phyloP scores from a whole-genome alignment of 805 yeast species.

The Ogataea kodamae region DNA sequence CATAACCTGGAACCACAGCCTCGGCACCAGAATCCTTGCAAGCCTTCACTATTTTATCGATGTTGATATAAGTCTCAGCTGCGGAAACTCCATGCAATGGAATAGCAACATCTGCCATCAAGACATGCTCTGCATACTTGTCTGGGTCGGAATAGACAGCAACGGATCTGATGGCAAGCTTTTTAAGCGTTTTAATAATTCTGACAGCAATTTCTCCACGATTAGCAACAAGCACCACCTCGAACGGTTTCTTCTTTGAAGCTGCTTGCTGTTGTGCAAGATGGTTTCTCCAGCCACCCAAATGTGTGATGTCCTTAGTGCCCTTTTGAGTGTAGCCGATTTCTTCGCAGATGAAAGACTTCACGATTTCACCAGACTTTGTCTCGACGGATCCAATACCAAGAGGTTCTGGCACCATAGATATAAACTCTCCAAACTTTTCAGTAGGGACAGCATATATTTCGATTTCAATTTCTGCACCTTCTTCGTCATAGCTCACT shows the following conservation, averaged over 20 bases:
- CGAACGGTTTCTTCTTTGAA: slow-evolving; percentile 55
- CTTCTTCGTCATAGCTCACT: slow-evolving; percentile 43
- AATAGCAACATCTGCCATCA: slow-evolving; percentile 76
- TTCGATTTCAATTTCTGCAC: slow-evolving; percentile 68
- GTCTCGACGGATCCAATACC: slow-evolving; percentile 94
- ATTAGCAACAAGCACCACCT: slow-evolving; percentile 88
- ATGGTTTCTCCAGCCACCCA: slow-evolving; percentile 85
- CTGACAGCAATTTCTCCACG: slow-evolving; percentile 98
- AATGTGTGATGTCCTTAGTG: slow-evolving; percentile 75
- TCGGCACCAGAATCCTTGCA: slow-evolving; percentile 82
- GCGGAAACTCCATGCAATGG: slow-evolving; percentile 80
- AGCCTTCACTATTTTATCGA: slow-evolving; percentile 81
- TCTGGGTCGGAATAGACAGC: slow-evolving; percentile 93
- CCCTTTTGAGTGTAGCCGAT: slow-evolving; percentile 71
- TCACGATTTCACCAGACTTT: slow-evolving; percentile 75
- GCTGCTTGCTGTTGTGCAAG: slow-evolving; percentile 31
- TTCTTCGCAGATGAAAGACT: slow-evolving; percentile 94
- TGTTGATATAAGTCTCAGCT: slow-evolving; percentile 83
- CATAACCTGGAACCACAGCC: slow-evolving; percentile 98
- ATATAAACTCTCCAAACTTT: slow-evolving; percentile 75
- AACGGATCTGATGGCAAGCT: slow-evolving; percentile 70
- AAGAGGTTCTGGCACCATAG: slow-evolving; percentile 90
- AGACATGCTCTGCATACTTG: slow-evolving; percentile 81
- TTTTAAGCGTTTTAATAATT: slow-evolving; percentile 82
- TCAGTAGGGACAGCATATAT: slow-evolving; percentile 78